These are phyloP conservation scores for Pulicaria dysenterica DNA, from an alignment of 129 eudicot species.

Conservation along the genomic window DNA sequence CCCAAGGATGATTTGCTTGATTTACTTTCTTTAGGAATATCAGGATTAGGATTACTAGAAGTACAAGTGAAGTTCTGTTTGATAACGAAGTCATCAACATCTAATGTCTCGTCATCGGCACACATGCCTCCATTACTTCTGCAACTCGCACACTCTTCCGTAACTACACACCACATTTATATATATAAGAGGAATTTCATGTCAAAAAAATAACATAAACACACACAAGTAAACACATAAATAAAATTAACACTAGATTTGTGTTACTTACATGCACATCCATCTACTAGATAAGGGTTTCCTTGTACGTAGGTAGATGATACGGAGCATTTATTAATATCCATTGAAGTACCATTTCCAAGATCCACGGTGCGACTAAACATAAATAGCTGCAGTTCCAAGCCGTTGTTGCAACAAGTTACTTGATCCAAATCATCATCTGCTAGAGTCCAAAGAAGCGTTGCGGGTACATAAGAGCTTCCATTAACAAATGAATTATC, in stretches of 20 bases:
- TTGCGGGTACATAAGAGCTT: too few species aligned
- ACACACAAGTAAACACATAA: background rate
- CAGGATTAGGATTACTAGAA: too few species aligned
- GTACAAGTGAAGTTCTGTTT: background rate
- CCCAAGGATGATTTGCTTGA: constrained; percentile 8
- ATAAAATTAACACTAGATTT: background rate
- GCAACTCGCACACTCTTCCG: background rate
- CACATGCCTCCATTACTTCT: background rate
- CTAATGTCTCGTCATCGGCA: background rate
- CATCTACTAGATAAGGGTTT: constrained; percentile 3
- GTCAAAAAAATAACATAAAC: background rate
- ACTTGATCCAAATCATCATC: background rate
- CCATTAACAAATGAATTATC: too few species aligned
- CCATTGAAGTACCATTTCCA: constrained; percentile 17
- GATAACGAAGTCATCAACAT: background rate
- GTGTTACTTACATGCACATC: constrained; percentile 14
- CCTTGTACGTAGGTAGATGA: background rate
- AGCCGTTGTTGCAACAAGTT: background rate
- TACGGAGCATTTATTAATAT: constrained; percentile 1
- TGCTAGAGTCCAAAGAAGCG: too few species aligned
- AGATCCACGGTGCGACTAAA: background rate
- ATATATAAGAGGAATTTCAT: background rate
- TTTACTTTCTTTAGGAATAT: background rate
- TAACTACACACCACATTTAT: background rate
- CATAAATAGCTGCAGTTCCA: background rate